Evolutionary conservation across 192 early-diverging fungal genomes (phyloP).

Genomic region (Diversispora epigaea): DNA sequence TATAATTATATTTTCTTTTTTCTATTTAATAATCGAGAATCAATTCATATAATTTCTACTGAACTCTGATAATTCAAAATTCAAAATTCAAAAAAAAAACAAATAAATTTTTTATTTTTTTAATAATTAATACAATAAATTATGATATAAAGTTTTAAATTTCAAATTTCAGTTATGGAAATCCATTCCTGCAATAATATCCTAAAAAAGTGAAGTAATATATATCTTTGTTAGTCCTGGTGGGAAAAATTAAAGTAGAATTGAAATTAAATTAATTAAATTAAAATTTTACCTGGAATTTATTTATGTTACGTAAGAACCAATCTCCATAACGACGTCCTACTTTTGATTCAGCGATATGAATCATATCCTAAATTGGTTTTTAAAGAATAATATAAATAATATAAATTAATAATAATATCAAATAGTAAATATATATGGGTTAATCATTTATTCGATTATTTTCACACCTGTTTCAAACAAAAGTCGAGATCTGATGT

Average conservation of each 20-base stretch:
- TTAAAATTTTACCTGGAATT: constrained; percentile 62
- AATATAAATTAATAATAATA: neutral
- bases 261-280: too few species aligned
- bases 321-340: constrained; percentile 91
- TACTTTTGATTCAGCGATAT: constrained; percentile 92
- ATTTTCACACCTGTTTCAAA: constrained; percentile 63
- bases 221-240: too few species aligned
- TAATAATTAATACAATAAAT: too few species aligned
- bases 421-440: neutral
- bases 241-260: too few species aligned
- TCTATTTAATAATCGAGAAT: too few species aligned
- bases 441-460: neutral
- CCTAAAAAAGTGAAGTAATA: neutral
- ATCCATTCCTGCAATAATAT: constrained; percentile 26
- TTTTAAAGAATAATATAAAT: neutral
- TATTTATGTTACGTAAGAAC: constrained; percentile 94
- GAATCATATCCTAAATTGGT: constrained; percentile 74
- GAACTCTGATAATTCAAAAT: too few species aligned
- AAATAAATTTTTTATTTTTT: too few species aligned
- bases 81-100: too few species aligned
- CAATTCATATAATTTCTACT: too few species aligned
- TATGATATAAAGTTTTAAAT: too few species aligned
- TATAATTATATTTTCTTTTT: too few species aligned
- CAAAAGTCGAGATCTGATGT: constrained; percentile 92
- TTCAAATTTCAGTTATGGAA: constrained; percentile 4